phyloP scores from a whole-genome alignment of 2,329 filamentous ascomycete species.

The Aureobasidium lini region DNA sequence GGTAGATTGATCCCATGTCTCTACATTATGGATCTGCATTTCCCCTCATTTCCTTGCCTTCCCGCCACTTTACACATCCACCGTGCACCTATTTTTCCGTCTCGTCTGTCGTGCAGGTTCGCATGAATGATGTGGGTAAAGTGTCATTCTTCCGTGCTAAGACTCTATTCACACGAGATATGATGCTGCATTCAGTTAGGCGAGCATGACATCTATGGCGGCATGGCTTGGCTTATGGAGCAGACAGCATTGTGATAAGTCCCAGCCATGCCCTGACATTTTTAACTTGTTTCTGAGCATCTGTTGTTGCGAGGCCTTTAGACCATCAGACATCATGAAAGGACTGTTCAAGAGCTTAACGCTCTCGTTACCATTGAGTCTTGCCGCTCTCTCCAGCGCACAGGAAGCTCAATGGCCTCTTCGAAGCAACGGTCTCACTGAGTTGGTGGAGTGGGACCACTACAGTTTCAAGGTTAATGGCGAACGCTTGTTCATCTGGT shows the following conservation, averaged over 20 bases:
- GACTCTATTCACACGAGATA: background rate
- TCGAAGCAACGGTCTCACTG: constrained; percentile 23
- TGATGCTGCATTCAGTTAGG: background rate
- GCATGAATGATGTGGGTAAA: background rate
- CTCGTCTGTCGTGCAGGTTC: background rate
- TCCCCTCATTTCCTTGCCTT: constrained; percentile 6
- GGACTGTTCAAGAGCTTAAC: background rate
- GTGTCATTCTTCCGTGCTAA: constrained; percentile 9
- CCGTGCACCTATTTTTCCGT: constrained; percentile 12
- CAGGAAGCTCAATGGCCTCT: constrained; percentile 13
- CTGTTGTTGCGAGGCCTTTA: background rate
- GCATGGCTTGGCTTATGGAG: background rate
- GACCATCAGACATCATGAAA: background rate
- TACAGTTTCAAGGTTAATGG: constrained; percentile 47
- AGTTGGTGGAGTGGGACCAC: constrained; percentile 47
- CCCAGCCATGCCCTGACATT: background rate
- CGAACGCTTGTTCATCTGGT: constrained; percentile 45
- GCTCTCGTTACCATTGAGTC: background rate
- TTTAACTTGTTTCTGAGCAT: background rate
- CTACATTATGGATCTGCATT: constrained; percentile 1
- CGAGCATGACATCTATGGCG: background rate
- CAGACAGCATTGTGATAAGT: background rate
- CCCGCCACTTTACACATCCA: constrained; percentile 1
- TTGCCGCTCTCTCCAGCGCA: background rate
- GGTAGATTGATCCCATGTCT: background rate